Evolutionary conservation across 495 filamentous ascomycete genomes (phyloP), one percentile per base, ranked within the genome.

Genomic region (Chaetomidium leptoderma): DNA sequence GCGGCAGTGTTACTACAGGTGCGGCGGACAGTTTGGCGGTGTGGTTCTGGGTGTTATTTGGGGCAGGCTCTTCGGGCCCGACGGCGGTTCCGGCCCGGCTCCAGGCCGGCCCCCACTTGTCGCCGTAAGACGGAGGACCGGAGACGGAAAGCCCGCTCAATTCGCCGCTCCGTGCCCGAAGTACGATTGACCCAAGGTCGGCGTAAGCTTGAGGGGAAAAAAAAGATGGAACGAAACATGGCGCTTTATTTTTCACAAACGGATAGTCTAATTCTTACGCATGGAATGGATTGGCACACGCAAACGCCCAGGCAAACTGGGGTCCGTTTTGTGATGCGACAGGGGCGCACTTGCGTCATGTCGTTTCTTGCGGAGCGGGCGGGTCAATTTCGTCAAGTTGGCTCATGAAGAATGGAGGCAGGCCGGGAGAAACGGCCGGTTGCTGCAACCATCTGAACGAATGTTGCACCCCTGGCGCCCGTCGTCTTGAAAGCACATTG

Each of bases 311-410:
- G 8, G n/a, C 37, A 43, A 40, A 14, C 37, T 14, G 50, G 36
- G 24, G n/a, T 32, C 37, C 32, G 32, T 19, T 35, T 35, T 21
- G 16, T 14, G 40, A n/a, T 5, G 40, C 40, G 29, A 37, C 40
- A 36, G 42, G 36, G 50, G 24, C 14, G 9, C 27, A 44, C 30
- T 55, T 56, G 53, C 53, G 53, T 56, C 53, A 56, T 39, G 40
- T 23, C 26, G 37, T 27, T 46, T 24, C 29, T 37, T 26, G 40
- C 36, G 16, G 35, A 39, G 49, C 14, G 17, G 23, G 16, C 13
- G 26, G 26, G 37, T 8, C 51, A 43, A 32, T 43, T 53, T 53
- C 24, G 51, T 55, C 37, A 44, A 21, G 29, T 45, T 21, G 37
- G 52, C 16, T n/a, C 52, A 26, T 32, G 42, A 55, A 37, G n/a